Evolutionary conservation across 305 asterid genomes (phyloP), one percentile per base, ranked within the genome.

Genomic region (Solanum hybrid): DNA sequence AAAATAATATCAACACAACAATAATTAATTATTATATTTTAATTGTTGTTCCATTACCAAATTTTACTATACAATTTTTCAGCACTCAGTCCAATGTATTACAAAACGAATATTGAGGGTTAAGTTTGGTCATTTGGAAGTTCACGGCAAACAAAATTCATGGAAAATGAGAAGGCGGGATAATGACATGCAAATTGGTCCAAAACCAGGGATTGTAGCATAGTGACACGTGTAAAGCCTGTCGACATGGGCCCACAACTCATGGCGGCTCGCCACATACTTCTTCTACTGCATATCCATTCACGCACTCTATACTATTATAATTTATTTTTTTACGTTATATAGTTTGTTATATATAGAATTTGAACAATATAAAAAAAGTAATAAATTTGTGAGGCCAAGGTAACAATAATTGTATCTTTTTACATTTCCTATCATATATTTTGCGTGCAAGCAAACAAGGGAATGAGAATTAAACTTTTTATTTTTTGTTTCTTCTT

Each of bases 261-360:
- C 86, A 60, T 89, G 90, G 82, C 90, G 90, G 94, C 91, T 90
- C 92, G 93, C 93, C 92, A 91, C 93, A 88, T 91, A 88, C 38
- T 89, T 51, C 60, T 87, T 26, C n/a, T 4, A 2, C 78, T 2
- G 42, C 73, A 45, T 17, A 24, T 29, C 26, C 60, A 17, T 7
- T 37, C 69, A 45, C 91, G 87, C 93, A 87, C 26, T 60, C 11
- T 3, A 60, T 19, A 60, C 4, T 60, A 60, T 0, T 60, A 56
- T 3, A 56, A 6, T 2, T 4, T 4, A 0, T 4, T 45, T 40
- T 40, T 40, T 11, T 40, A 40, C 51, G 51, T 40, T 40, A 40
- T 40, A 11, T 40, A 40, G 51, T 42, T 42, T 42, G 56, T 42
- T 42, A 64, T 8, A 64, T 64, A 64, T 3, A 64, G 27, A n/a